Conservation (phyloP, 345 rosid species). For the Raphanus sativus region DNA sequence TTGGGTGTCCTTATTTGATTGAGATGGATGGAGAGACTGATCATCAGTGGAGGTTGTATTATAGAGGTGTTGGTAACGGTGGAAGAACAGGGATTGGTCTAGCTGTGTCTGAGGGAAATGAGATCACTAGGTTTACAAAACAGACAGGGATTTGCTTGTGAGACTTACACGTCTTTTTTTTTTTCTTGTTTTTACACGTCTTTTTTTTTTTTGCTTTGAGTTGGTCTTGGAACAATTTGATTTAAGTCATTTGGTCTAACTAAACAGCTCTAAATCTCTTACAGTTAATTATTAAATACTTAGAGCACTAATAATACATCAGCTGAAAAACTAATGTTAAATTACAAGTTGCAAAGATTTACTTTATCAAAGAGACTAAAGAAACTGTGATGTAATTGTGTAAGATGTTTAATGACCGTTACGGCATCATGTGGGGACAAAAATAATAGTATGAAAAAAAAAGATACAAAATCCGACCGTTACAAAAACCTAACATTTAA, state of each 20-base stretch:
- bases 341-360: background rate
- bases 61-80: conserved; percentile 56
- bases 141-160: conserved; percentile 59
- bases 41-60: conserved; percentile 75
- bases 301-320: background rate
- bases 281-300: background rate
- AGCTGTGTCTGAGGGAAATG: conserved; percentile 56
- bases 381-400: background rate
- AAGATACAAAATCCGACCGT: conserved; percentile 51
- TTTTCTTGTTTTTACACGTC: too few relatives aligned
- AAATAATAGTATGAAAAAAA: conserved; percentile 2
- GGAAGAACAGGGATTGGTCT: conserved; percentile 74
- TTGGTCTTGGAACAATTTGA: background rate
- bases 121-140: conserved; percentile 49
- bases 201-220: background rate
- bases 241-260: background rate
- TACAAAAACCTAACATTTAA: conserved; percentile 37
- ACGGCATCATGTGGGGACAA: conserved; percentile 11
- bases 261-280: background rate
- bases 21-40: conserved; percentile 57
- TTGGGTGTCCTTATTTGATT: conserved; percentile 70
- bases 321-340: background rate
- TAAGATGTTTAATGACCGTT: conserved; percentile 36
- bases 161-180: background rate
- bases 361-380: background rate